Evolutionary conservation across 176 grass and related monocot species (phyloP), one percentile per base, ranked within the genome.

Genomic region (Eleusine indica): DNA sequence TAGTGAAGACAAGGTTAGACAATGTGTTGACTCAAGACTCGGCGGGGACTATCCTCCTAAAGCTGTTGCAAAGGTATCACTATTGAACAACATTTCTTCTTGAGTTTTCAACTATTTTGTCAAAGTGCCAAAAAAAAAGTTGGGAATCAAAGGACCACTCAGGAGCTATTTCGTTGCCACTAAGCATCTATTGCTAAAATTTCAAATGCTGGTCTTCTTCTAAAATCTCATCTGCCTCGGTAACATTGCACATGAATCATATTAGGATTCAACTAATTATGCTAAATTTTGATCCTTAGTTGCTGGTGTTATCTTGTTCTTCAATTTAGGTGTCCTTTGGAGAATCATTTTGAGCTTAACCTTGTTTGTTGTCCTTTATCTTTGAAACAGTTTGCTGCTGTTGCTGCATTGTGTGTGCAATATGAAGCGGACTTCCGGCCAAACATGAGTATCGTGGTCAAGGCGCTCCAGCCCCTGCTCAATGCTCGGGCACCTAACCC

Each of bases 361-460:
- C 16, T 10, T 41, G 29, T 46, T 70, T 68, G 8, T 52, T 86
- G 7, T 74, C 40, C 2, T 57, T 47, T 47, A 47, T 47, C 18
- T 77, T 84, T 76, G 25, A 62, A 88, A 83, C 87, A 94, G 93
- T 88, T 94, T 76, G 93, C 93, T 39, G 89, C 93, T 38, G 93
- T 94, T 1, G 87, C 93, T 1, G 93, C 93, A 0, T 81, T 94
- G 44, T 94, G 90, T n/a, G 93, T 94, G 73, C 93, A 94, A 78
- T 94, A 94, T 17, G 93, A 94, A 81, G 93, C 93, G 2, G 93
- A 94, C 18, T 94, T 94, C 68, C 70, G 93, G 68, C 90, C 93
- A 21, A 94, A 94, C 79, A 94, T 94, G 93, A 92, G 90, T 76
- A 94, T 94, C 5, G 93, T 94, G 1, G 93, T 94, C 66, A 94